Base-by-base conservation (phyloP, 495 filamentous ascomycete genomes). In the Podospora australis region DNA sequence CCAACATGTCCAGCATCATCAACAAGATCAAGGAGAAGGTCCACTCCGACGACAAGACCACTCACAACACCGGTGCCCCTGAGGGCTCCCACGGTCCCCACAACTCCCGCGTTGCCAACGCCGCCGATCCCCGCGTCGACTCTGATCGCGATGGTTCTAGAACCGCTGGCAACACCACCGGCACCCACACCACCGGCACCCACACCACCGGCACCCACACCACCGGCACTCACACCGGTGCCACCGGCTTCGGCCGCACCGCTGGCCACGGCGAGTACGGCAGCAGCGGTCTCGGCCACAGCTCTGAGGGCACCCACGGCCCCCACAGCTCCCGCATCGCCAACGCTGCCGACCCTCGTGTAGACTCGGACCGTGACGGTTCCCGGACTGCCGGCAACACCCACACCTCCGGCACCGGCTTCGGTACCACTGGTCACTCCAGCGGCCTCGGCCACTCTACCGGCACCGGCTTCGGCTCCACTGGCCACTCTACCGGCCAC, bases 21-120 rank as follows among this genome's bases (percentile, higher is more conserved):
- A 76, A 88, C 72, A 89, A 88, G 58, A 73, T 86, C 66, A 88
- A 87, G 70, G 79, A 87, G 28, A 81, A 75, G 58, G 52, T 89
- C 48, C 69, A 75, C 45, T 56, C 67, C 45, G 67, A 77, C 64
- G 67, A 77, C 64, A 60, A 56, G 39, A 58, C 50, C 38, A 40
- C 43, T 8, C 52, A 55, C 36, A n/a, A n/a, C n/a, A n/a, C n/a
- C n/a, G 52, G 56, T 17, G 57, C 58, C 16, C 59, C 69, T 23
- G 69, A 71, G 53, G 69, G 71, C 14, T 66, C 68, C 21, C 62
- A 68, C 47, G 74, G 68, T 25, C 50, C 59, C 8, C 66, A 62
- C 57, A 62, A 50, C 60, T 53, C 56, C 50, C 56, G 56, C 29
- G 50, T 48, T 13, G 52, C 60, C 63, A 75, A 78, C 60, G 71